Evolutionary conservation across 345 rosid genomes (phyloP), one percentile per base, ranked within the genome.

Genomic region (Eucalyptus pumila): DNA sequence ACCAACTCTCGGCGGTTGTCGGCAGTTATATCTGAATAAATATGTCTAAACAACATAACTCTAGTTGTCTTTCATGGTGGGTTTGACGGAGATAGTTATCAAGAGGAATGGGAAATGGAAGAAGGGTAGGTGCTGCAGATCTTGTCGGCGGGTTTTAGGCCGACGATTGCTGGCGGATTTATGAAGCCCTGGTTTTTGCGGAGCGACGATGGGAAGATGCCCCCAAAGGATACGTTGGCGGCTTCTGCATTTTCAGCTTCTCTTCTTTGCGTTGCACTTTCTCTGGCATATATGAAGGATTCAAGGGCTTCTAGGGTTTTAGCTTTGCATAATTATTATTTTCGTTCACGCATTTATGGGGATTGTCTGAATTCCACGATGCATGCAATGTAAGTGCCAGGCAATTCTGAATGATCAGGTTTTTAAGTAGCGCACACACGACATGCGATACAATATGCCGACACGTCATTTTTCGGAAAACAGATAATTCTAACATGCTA

Each of bases 111-210:
- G 56, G 56, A 51, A 51, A 51, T 51, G 56, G 56, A 51, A 51
- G 56, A 51, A 17, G 1, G 56, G 23, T 51, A 51, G 4, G 54
- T 51, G 58, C 58, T 52, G 24, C 10, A 19, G 24, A 52, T 19
- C 58, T 52, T 52, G 10, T 52, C 10, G 24, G 58, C 24, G 58
- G 58, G 58, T 19, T 52, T 52, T 19, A 19, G 58, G 58, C 24
- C 10, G 24, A 52, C 24, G 5, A 52, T 52, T 91, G 91, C 92
- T 91, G 90, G 89, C 96, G 97, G 40, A 62, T 95, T 65, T 96
- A 94, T 56, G 94, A 92, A 87, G 96, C 97, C 65, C 93, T 19
- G 94, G 58, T 52, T 52, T 52, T 52, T 19, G 1, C 19, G 58
- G 58, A 52, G 58, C 58, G 10, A 52, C 24, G 24, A 52, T 10